Evolutionary conservation across 2,329 filamentous ascomycete species (phyloP).

Genomic region (Fulvia fulva): DNA sequence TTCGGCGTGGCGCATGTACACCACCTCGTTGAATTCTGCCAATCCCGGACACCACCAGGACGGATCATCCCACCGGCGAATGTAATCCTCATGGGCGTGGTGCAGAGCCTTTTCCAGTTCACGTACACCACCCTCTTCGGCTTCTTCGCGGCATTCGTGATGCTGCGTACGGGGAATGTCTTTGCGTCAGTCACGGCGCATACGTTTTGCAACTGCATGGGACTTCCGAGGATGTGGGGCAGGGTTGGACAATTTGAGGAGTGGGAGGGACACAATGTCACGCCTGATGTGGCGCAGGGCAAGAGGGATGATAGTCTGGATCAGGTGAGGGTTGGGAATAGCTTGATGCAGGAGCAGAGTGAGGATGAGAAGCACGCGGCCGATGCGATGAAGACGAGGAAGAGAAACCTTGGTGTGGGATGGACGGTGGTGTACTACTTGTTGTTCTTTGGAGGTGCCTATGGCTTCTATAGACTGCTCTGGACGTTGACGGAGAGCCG

Average conservation of each 20-base stretch:
- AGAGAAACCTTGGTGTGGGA: constrained; percentile 38
- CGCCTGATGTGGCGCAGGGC: constrained; percentile 30
- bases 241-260: constrained; percentile 56
- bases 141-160: constrained; percentile 86
- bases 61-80: constrained; percentile 14
- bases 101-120: constrained; percentile 78
- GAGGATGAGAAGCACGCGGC: constrained; percentile 38
- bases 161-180: constrained; percentile 77
- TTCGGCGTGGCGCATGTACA: constrained; percentile 93
- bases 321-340: constrained; percentile 15
- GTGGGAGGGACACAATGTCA: constrained; percentile 25
- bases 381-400: constrained; percentile 21
- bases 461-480: constrained; percentile 66
- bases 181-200: constrained; percentile 73
- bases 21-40: constrained; percentile 90
- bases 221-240: constrained; percentile 82
- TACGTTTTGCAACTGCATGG: constrained; percentile 88
- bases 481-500: constrained; percentile 67
- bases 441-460: constrained; percentile 67
- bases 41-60: constrained; percentile 63
- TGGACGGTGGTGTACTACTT: constrained; percentile 81
- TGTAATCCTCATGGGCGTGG: constrained; percentile 40
- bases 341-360: constrained; percentile 19
- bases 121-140: constrained; percentile 90
- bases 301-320: constrained; percentile 25